These are phyloP conservation scores for Leccinum disarticulatum DNA, from an alignment of 768 basidiomycete species.

Conservation along the genomic window DNA sequence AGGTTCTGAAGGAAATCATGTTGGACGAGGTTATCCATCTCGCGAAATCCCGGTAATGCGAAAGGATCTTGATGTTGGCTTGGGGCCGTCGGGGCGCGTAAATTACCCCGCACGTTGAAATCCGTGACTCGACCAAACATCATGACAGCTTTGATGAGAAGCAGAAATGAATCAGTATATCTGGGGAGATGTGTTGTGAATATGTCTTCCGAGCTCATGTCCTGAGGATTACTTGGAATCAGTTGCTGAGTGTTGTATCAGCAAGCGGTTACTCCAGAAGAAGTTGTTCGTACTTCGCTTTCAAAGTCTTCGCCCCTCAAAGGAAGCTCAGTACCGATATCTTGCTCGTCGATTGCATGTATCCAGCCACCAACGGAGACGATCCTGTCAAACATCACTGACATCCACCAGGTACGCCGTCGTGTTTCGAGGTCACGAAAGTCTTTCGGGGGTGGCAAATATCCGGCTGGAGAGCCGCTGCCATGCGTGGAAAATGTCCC, in stretches of 20 bases:
- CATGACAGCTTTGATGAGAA: slow-evolving; percentile 83
- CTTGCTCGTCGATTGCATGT: slow-evolving; percentile 80
- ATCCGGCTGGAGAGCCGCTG: slow-evolving; percentile 70
- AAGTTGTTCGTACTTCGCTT: slow-evolving; percentile 50
- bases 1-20: slow-evolving; percentile 68
- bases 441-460: slow-evolving; percentile 77
- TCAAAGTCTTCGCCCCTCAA: slow-evolving; percentile 76
- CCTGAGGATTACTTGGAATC: slow-evolving; percentile 74
- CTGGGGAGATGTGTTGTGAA: slow-evolving; percentile 70
- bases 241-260: slow-evolving; percentile 42
- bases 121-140: slow-evolving; percentile 84
- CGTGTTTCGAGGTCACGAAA: slow-evolving; percentile 73
- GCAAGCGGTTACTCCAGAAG: slow-evolving; percentile 5
- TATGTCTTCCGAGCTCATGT: slow-evolving; percentile 59
- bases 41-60: slow-evolving; percentile 61
- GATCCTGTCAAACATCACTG: slow-evolving; percentile 82
- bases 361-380: slow-evolving; percentile 83
- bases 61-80: slow-evolving; percentile 77
- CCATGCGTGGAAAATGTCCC: slow-evolving; percentile 76
- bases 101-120: slow-evolving; percentile 73
- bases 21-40: slow-evolving; percentile 67
- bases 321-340: slow-evolving; percentile 83
- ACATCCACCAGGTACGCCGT: slow-evolving; percentile 90
- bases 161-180: slow-evolving; percentile 80
- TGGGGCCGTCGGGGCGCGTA: slow-evolving; percentile 63